Conservation (phyloP, 805 yeast species). For the Zygotorulaspora danielsina region DNA sequence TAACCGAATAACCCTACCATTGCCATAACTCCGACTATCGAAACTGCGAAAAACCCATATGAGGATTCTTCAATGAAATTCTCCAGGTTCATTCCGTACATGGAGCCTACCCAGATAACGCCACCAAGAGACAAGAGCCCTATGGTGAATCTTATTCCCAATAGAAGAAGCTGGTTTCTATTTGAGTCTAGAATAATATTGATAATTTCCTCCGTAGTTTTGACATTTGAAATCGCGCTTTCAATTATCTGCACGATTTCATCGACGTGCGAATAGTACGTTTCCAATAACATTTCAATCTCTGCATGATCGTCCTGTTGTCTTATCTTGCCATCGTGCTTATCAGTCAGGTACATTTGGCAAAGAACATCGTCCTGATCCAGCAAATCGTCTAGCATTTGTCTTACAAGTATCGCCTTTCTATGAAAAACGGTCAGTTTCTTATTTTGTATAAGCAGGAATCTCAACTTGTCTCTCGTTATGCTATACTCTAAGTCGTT, state of each 20-base stretch:
- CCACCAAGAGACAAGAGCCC: constrained; percentile 80
- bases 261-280: constrained; percentile 85
- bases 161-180: constrained; percentile 85
- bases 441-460: constrained; percentile 77
- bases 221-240: constrained; percentile 72
- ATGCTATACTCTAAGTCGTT: constrained; percentile 76
- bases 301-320: constrained; percentile 70
- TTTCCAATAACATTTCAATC: constrained; percentile 83
- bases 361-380: constrained; percentile 87
- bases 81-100: constrained; percentile 94
- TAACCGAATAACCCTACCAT: constrained; percentile 46
- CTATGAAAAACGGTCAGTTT: constrained; percentile 79
- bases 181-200: constrained; percentile 90
- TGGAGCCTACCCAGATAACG: constrained; percentile 74
- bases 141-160: constrained; percentile 78
- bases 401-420: constrained; percentile 76
- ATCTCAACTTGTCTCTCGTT: constrained; percentile 72
- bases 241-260: constrained; percentile 91
- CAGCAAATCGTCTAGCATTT: constrained; percentile 76
- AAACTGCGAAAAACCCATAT: constrained; percentile 59
- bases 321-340: constrained; percentile 42
- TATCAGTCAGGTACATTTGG: constrained; percentile 73
- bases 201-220: constrained; percentile 91
- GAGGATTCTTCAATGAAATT: constrained; percentile 83
- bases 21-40: constrained; percentile 40